Percentiles rank a stretch among this genome's conserved stretches.
phyloP scores from a whole-genome alignment of 192 early-diverging fungal species.

The Backusella mclennaniae region DNA sequence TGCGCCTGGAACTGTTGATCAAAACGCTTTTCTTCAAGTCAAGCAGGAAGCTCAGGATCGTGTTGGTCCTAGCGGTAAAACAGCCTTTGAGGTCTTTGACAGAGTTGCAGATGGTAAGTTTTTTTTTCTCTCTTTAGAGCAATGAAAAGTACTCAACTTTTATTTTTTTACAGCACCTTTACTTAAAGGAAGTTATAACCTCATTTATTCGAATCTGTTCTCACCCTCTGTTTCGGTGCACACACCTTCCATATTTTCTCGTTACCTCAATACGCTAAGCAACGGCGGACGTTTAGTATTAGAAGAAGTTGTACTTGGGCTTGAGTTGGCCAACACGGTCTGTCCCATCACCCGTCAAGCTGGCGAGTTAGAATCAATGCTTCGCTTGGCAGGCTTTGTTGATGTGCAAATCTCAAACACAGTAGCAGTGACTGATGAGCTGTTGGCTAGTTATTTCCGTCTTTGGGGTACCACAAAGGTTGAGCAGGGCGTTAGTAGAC shows the following conservation, averaged over 20 bases:
- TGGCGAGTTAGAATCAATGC: constrained; percentile 59
- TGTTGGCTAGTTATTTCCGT: constrained; percentile 44
- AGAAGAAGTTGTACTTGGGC: constrained; percentile 65
- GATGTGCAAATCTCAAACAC: constrained; percentile 47
- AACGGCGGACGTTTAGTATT: constrained; percentile 68
- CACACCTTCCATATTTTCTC: constrained; percentile 55
- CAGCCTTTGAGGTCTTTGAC: constrained; percentile 87
- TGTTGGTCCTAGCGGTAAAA: constrained; percentile 53
- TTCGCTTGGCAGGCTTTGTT: constrained; percentile 87
- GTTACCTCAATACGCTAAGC: constrained; percentile 60
- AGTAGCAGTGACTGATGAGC: constrained; percentile 42
- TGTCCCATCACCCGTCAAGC: constrained; percentile 57
- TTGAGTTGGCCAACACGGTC: constrained; percentile 37
- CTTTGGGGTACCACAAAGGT: constrained; percentile 57
- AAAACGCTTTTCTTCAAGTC: constrained; percentile 41
- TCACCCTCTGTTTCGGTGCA: constrained; percentile 63
- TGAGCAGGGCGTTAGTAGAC: constrained; percentile 38
- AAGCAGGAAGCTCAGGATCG: constrained; percentile 40
- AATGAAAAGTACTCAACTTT: neutral
- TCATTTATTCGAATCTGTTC: constrained; percentile 56
- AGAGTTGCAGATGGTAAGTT: constrained; percentile 59
- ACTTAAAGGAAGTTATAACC: constrained; percentile 56
- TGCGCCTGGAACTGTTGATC: constrained; percentile 40
- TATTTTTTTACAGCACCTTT: constrained; percentile 40
- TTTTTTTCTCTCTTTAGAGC: neutral